These are phyloP conservation scores for Coffea canephora DNA, from an alignment of 257 asterid species.

Conservation along the genomic window DNA sequence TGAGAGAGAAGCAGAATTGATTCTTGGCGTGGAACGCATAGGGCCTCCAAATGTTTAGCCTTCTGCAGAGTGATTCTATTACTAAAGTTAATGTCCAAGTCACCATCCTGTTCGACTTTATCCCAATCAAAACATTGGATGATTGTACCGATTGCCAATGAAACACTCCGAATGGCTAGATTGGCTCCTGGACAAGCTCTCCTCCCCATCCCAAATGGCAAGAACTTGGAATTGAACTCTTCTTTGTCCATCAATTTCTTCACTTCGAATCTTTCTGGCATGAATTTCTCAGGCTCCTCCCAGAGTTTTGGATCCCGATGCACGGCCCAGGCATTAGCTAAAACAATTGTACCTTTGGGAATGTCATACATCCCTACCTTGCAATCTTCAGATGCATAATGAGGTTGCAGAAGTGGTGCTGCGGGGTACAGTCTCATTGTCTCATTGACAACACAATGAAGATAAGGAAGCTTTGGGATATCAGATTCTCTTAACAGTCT, in stretches of 20 bases:
- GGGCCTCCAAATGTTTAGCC: conserved; percentile 46
- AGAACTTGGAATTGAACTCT: too few relatives aligned
- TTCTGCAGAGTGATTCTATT: conserved; percentile 18
- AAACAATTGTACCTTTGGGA: conserved; percentile 37
- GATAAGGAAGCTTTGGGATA: conserved; percentile 2
- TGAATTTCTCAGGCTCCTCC: too few relatives aligned
- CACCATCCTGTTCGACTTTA: conserved; percentile 10
- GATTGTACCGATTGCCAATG: conserved; percentile 44
- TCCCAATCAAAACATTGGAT: conserved; percentile 63
- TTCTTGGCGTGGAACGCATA: conserved; percentile 21
- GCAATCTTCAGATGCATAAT: conserved; percentile 36
- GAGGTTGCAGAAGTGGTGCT: conserved; percentile 54
- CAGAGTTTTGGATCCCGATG: conserved; percentile 34
- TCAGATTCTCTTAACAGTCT: conserved; percentile 42
- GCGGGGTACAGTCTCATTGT: conserved; percentile 48
- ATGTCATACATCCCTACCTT: conserved; percentile 36
- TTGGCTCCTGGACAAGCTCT: conserved; percentile 40
- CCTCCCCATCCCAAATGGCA: too few relatives aligned
- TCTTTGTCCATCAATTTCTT: too few relatives aligned
- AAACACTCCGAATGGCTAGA: conserved; percentile 39
- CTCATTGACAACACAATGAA: conserved; percentile 44
- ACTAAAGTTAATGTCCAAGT: conserved; percentile 17
- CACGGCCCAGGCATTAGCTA: conserved; percentile 22
- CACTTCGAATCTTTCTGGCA: too few relatives aligned
- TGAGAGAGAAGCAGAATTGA: conserved; percentile 21